Percentiles rank a stretch among this genome's conserved stretches.
Conservation (phyloP, 805 yeast genomes). For the Saccharomycopsis fodiens region DNA sequence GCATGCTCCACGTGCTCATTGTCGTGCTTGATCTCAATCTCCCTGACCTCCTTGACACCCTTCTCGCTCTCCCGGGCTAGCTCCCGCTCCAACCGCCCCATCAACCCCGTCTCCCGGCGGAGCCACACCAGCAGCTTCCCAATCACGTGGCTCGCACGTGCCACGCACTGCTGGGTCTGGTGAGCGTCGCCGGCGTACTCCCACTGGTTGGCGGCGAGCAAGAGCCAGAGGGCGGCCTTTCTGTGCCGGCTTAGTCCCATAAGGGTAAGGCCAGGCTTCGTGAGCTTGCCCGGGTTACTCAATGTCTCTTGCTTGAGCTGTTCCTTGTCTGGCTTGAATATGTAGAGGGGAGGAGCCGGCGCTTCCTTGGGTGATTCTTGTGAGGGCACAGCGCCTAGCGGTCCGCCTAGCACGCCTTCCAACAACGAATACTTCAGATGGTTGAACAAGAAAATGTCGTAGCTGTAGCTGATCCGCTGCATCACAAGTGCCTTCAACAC, state of each 20-base stretch:
- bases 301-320: conserved; percentile 27
- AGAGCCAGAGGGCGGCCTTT: conserved; percentile 70
- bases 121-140: conserved; percentile 3
- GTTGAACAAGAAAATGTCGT: conserved; percentile 35
- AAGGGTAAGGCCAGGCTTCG: conserved; percentile 31
- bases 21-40: no score
- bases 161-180: conserved; percentile 6
- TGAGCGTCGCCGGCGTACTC: conserved; percentile 22
- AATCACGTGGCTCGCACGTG: neutral
- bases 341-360: conserved; percentile 14
- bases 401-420: no score
- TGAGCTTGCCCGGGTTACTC: conserved; percentile 32
- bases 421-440: conserved; percentile 25
- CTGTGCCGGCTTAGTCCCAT: conserved; percentile 56
- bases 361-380: no score
- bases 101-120: conserved; percentile 10
- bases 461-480: conserved; percentile 50
- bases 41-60: no score
- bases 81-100: conserved; percentile 8
- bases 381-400: no score
- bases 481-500: conserved; percentile 43
- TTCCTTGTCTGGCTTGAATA: conserved; percentile 17
- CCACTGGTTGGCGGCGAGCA: conserved; percentile 73
- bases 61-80: no score
- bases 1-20: no score